Evolutionary conservation across 305 asterid genomes (phyloP).

Genomic region (Rubia tinctorum): DNA sequence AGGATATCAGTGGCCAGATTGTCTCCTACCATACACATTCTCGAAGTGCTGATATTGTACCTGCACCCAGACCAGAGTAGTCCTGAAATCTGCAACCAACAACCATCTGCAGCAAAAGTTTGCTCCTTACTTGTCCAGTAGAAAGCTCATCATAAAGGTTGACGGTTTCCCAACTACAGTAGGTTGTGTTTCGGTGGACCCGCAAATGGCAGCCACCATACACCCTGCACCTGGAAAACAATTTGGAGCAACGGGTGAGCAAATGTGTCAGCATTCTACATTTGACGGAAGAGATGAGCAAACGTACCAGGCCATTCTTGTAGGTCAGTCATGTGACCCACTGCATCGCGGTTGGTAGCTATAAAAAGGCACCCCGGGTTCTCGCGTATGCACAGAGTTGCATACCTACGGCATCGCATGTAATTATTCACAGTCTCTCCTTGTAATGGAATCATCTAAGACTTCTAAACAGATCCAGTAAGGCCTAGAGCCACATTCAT

Average conservation of each 20-base stretch:
- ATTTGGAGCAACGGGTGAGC: neutral
- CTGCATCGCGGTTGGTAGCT: conserved; percentile 90
- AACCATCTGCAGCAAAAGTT: no score
- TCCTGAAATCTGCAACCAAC: neutral
- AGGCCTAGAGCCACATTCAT: neutral
- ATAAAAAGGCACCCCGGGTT: conserved; percentile 95
- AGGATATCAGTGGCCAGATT: conserved; percentile 83
- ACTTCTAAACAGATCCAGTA: no score
- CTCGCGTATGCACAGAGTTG: conserved; percentile 90
- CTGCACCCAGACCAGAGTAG: conserved; percentile 33
- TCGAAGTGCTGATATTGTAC: conserved; percentile 59
- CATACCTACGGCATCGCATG: conserved; percentile 52
- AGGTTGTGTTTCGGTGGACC: conserved; percentile 82
- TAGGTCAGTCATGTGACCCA: conserved; percentile 75
- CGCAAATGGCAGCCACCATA: conserved; percentile 92
- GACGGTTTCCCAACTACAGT: conserved; percentile 90
- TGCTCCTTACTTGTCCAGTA: conserved; percentile 70
- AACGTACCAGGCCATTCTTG: conserved; percentile 92
- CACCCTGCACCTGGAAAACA: conserved; percentile 83
- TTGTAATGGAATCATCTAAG: no score
- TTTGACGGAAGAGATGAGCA: neutral
- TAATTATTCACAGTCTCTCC: neutral
- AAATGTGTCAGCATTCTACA: neutral
- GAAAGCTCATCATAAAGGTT: conserved; percentile 83
- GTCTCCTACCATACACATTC: conserved; percentile 98